These are phyloP conservation scores for Tolypocladium guangdongense DNA, from an alignment of 2,329 filamentous ascomycete species.

Conservation along the genomic window DNA sequence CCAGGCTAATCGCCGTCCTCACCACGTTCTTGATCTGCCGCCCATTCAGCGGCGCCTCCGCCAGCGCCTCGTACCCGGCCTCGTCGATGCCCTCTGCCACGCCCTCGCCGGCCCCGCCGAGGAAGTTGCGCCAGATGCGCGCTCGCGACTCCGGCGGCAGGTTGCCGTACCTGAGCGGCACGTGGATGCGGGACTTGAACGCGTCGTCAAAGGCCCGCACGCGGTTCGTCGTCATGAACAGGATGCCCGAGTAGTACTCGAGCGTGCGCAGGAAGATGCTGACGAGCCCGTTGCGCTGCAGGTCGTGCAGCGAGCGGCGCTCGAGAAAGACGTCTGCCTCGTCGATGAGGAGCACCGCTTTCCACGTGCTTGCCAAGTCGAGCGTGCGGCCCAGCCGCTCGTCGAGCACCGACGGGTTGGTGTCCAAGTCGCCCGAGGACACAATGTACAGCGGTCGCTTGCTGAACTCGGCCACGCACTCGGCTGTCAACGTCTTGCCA, in stretches of 20 bases:
- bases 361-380: slow-evolving; percentile 26
- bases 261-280: slow-evolving; percentile 31
- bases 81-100: not conserved
- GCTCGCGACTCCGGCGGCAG: not conserved
- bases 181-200: slow-evolving; percentile 36
- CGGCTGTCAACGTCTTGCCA: slow-evolving; percentile 36
- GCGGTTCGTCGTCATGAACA: slow-evolving; percentile 41
- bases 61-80: not conserved
- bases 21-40: not conserved
- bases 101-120: not conserved
- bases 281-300: slow-evolving; percentile 25
- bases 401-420: not conserved
- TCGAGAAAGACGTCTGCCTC: slow-evolving; percentile 25
- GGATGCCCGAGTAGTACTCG: slow-evolving; percentile 35
- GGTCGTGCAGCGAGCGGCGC: slow-evolving; percentile 14
- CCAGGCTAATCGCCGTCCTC: slow-evolving; percentile 3
- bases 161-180: slow-evolving; percentile 27
- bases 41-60: not conserved
- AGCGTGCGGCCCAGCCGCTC: not conserved
- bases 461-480: slow-evolving; percentile 29
- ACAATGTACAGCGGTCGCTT: slow-evolving; percentile 35
- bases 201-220: slow-evolving; percentile 37
- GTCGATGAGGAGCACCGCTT: slow-evolving; percentile 25
- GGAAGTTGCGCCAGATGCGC: not conserved
- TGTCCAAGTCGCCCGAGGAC: slow-evolving; percentile 18